These are phyloP conservation scores for Cladosporium austrohemisphaericum DNA, from an alignment of 2,329 filamentous ascomycete species.

Conservation along the genomic window DNA sequence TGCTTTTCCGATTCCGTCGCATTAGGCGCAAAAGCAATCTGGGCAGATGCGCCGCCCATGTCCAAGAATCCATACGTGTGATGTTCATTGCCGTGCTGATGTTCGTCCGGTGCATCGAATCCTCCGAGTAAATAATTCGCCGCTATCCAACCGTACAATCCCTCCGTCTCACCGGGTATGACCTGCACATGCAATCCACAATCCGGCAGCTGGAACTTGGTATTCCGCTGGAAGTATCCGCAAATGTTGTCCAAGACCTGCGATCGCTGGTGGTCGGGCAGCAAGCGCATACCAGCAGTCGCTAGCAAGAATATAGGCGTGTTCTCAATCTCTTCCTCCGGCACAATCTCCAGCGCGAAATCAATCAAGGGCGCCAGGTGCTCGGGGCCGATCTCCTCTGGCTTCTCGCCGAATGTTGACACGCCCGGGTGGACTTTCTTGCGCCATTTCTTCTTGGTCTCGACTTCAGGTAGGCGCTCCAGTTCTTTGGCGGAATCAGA, in stretches of 20 bases:
- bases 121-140: constrained; percentile 92
- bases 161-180: constrained; percentile 92
- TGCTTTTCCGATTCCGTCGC: constrained; percentile 85
- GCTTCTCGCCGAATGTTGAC: constrained; percentile 79
- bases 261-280: constrained; percentile 69
- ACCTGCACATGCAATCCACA: constrained; percentile 88
- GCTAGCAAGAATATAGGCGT: constrained; percentile 95
- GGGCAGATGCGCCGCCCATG: constrained; percentile 96
- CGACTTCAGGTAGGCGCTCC: constrained; percentile 69
- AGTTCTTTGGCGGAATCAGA: constrained; percentile 59
- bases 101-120: constrained; percentile 72
- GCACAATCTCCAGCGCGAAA: constrained; percentile 76
- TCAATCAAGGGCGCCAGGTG: constrained; percentile 76
- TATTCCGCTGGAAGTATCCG: constrained; percentile 71
- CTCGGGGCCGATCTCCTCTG: constrained; percentile 71
- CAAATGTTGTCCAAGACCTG: constrained; percentile 75
- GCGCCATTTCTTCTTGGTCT: constrained; percentile 81
- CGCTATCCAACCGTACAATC: constrained; percentile 94
- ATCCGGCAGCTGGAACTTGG: constrained; percentile 81
- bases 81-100: constrained; percentile 80
- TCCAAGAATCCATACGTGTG: constrained; percentile 96
- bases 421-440: constrained; percentile 92
- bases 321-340: constrained; percentile 68
- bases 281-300: constrained; percentile 88
- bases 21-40: constrained; percentile 97